phyloP scores from a whole-genome alignment of 805 yeast species.

The Schizosaccharomyces lindneri region DNA sequence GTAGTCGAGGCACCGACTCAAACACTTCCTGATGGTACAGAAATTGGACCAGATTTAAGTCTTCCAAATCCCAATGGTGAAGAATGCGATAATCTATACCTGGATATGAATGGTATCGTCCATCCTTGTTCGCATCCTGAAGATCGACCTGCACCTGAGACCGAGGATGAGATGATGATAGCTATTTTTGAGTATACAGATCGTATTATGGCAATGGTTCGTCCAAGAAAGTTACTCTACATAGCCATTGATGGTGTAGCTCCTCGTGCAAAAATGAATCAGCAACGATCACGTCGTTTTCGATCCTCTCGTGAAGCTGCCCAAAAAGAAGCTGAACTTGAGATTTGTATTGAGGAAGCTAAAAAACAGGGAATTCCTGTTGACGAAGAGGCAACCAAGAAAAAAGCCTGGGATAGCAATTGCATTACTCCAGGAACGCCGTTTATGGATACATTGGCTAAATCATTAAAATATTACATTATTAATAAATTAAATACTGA shows the following conservation, averaged over 20 bases:
- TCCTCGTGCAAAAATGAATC: conserved; percentile 94
- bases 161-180: conserved; percentile 88
- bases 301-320: conserved; percentile 77
- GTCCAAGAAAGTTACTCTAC: conserved; percentile 78
- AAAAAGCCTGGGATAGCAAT: conserved; percentile 80
- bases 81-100: conserved; percentile 55
- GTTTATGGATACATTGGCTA: conserved; percentile 76
- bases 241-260: conserved; percentile 99
- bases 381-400: conserved; percentile 47
- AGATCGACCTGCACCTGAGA: conserved; percentile 81
- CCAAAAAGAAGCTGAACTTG: conserved; percentile 47
- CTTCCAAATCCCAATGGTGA: conserved; percentile 88
- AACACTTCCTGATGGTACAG: conserved; percentile 29
- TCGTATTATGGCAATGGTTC: conserved; percentile 72
- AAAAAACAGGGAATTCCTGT: conserved; percentile 46
- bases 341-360: conserved; percentile 30
- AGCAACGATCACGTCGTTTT: conserved; percentile 82
- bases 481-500: conserved; percentile 68
- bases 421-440: conserved; percentile 98
- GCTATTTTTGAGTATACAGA: conserved; percentile 86
- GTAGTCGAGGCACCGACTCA: conserved; percentile 52
- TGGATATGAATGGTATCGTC: conserved; percentile 97
- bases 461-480: conserved; percentile 69
- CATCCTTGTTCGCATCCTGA: conserved; percentile 99
- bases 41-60: conserved; percentile 39